Percentiles rank a stretch among this genome's conserved stretches.
Conservation (phyloP, 208 protist genomes). For the Trypanosoma vivax region DNA sequence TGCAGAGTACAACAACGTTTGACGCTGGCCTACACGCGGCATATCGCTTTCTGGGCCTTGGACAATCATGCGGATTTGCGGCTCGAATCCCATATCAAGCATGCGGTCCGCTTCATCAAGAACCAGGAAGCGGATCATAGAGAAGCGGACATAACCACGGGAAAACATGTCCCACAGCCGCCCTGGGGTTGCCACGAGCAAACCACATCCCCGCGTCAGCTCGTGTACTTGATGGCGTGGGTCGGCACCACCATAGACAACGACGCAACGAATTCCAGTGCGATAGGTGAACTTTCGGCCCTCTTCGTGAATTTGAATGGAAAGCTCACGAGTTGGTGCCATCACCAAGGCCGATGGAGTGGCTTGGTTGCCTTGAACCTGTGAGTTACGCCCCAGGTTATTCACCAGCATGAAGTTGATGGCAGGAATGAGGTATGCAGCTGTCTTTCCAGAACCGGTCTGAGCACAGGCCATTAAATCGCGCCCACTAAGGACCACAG, state of each 20-base stretch:
- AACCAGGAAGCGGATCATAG: conserved; percentile 91
- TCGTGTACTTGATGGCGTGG: conserved; percentile 94
- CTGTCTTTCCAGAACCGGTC: conserved; percentile 99
- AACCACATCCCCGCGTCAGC: conserved; percentile 93
- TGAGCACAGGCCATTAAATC: conserved; percentile 99
- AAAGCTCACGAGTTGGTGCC: conserved; percentile 96
- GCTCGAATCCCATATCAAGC: conserved; percentile 99
- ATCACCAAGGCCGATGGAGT: conserved; percentile 92
- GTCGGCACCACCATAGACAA: conserved; percentile 97
- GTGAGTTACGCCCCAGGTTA: conserved; percentile 40
- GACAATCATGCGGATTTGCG: conserved; percentile 98
- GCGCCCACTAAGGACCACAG: conserved; percentile 85
- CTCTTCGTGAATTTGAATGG: conserved; percentile 97
- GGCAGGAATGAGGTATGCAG: conserved; percentile 97
- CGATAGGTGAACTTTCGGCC: conserved; percentile 95
- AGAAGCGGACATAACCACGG: conserved; percentile 82
- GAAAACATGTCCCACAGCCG: conserved; percentile 85
- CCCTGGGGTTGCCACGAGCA: conserved; percentile 91
- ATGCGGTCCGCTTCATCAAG: conserved; percentile 99
- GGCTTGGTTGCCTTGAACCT: conserved; percentile 43
- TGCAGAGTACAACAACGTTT: conserved; percentile 99
- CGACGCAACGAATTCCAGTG: conserved; percentile 89
- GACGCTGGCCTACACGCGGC: conserved; percentile 92
- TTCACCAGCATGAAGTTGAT: conserved; percentile 88
- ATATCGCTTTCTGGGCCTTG: conserved; percentile 93